phyloP scores from a whole-genome alignment of 768 basidiomycete genomes.

The Leccinum boreale region DNA sequence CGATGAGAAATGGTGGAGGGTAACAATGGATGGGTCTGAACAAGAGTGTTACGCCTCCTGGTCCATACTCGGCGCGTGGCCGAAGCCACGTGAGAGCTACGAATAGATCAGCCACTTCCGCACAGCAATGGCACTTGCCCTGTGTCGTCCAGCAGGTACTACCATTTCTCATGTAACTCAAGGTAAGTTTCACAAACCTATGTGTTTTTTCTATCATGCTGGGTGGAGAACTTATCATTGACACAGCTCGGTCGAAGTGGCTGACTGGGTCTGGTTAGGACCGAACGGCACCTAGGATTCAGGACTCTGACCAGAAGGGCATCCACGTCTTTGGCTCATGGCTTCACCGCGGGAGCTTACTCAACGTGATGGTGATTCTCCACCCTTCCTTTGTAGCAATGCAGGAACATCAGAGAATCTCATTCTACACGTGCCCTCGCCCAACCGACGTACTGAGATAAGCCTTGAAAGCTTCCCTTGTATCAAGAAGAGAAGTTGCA shows the following conservation, averaged over 20 bases:
- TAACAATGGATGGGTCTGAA: slow-evolving; percentile 29
- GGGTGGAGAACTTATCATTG: background rate
- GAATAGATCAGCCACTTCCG: slow-evolving; percentile 18
- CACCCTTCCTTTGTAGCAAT: slow-evolving; percentile 24
- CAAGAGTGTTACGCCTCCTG: slow-evolving; percentile 33
- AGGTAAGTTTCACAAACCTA: background rate
- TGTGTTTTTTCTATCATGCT: background rate
- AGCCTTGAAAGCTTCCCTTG: background rate
- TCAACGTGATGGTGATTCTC: slow-evolving; percentile 22
- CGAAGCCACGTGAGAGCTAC: slow-evolving; percentile 28
- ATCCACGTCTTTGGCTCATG: slow-evolving; percentile 20
- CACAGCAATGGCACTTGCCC: slow-evolving; percentile 1
- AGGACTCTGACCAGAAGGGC: slow-evolving; percentile 1
- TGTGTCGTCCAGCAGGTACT: background rate
- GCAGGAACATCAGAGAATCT: slow-evolving; percentile 18
- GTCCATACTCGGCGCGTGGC: slow-evolving; percentile 30
- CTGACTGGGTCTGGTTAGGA: background rate
- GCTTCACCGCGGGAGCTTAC: slow-evolving; percentile 15
- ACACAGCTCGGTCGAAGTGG: background rate
- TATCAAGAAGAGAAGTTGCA: slow-evolving; percentile 2
- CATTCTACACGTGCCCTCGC: slow-evolving; percentile 17
- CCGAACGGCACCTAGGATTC: background rate
- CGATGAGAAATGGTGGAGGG: slow-evolving; percentile 30
- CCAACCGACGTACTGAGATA: slow-evolving; percentile 4
- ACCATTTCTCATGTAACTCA: background rate